Percentiles rank a stretch among this genome's conserved stretches.
Conservation (phyloP, 2,329 filamentous ascomycete species). For the Diplodia intermedia region DNA sequence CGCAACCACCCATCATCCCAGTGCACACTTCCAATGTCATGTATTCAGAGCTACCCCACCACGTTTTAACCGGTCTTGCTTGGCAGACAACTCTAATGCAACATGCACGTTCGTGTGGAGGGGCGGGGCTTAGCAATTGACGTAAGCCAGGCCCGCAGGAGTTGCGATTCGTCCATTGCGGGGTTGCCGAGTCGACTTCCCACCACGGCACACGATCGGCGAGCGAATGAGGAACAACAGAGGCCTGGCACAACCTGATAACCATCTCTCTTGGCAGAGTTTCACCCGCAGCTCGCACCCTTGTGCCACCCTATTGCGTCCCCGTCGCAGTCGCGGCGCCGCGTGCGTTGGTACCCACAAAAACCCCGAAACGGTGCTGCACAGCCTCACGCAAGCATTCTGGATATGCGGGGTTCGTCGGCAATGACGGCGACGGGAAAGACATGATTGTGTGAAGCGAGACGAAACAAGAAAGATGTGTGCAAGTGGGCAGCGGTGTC, state of each 20-base stretch:
- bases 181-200: slow-evolving; percentile 12
- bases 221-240: background rate
- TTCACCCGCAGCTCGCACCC: slow-evolving; percentile 3
- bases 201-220: too few species aligned
- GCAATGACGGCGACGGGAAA: background rate
- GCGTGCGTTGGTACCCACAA: background rate
- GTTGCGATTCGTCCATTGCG: background rate
- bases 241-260: background rate
- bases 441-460: background rate
- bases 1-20: background rate
- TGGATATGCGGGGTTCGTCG: background rate
- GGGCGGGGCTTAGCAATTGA: slow-evolving; percentile 24
- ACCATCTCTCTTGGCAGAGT: slow-evolving; percentile 4
- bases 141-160: slow-evolving; percentile 8
- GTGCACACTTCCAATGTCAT: background rate
- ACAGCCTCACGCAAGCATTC: slow-evolving; percentile 11
- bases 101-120: slow-evolving; percentile 5
- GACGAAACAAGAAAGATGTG: background rate
- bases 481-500: background rate
- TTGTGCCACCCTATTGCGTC: background rate
- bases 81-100: slow-evolving; percentile 19
- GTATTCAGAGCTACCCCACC: background rate
- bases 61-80: slow-evolving; percentile 6
- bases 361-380: background rate
- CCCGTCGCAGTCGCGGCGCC: slow-evolving; percentile 2